These are phyloP conservation scores for Raffaelea arxii DNA, from an alignment of 2,329 filamentous ascomycete species.

Conservation along the genomic window DNA sequence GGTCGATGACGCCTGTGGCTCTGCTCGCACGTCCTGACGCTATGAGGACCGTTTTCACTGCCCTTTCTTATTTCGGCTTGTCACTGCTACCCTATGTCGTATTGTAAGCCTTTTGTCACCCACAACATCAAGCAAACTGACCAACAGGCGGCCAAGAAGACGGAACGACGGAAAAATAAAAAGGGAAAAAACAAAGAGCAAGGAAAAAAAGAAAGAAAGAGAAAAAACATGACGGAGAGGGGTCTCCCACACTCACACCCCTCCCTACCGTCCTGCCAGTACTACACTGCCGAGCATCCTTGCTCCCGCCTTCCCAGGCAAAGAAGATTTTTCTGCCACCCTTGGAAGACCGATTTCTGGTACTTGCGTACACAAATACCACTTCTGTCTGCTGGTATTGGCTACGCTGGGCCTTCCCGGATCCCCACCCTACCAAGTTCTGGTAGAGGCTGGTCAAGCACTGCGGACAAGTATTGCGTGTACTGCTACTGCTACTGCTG, in stretches of 20 bases:
- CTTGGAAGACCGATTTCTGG: no score
- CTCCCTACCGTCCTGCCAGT: not conserved
- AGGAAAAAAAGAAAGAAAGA: no score
- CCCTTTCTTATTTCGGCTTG: not conserved
- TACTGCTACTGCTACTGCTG: not conserved
- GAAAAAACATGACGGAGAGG: no score
- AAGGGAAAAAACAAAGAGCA: not conserved
- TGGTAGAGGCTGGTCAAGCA: no score
- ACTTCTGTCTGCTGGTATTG: no score
- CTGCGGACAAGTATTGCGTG: not conserved
- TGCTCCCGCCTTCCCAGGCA: not conserved
- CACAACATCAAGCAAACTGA: not conserved
- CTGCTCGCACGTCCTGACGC: not conserved
- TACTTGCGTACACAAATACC: no score
- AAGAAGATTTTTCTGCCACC: no score
- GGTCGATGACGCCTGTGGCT: not conserved
- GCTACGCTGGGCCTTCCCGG: no score
- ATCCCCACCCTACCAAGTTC: no score
- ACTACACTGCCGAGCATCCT: not conserved
- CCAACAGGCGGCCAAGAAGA: not conserved
- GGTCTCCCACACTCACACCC: no score
- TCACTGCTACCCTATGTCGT: conserved; percentile 7
- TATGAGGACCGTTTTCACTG: not conserved
- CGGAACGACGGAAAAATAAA: conserved; percentile 1
- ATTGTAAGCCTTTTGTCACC: conserved; percentile 5